Evolutionary conservation across 768 basidiomycete genomes (phyloP).

Genomic region (Hemileccinum rubropunctum): DNA sequence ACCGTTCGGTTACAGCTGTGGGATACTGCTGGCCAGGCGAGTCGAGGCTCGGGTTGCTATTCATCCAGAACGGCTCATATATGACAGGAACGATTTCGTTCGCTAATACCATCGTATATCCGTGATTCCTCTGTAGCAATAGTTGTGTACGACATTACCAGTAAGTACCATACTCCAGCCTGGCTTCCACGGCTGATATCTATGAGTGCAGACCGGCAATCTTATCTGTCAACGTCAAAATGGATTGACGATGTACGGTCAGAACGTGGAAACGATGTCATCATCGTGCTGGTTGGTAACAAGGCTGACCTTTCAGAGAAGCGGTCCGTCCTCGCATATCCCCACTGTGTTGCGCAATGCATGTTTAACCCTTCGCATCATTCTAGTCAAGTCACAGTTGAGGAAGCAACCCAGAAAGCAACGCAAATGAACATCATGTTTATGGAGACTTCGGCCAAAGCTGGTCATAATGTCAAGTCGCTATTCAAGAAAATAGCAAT

Average conservation of each 20-base stretch:
- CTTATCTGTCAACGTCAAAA: slow-evolving; percentile 97
- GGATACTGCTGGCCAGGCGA: slow-evolving; percentile 96
- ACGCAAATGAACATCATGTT: slow-evolving; percentile 94
- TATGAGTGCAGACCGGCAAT: slow-evolving; percentile 72
- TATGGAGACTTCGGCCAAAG: slow-evolving; percentile 99
- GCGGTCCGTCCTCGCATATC: slow-evolving; percentile 54
- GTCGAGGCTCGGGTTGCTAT: slow-evolving; percentile 11
- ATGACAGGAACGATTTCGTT: slow-evolving; percentile 89
- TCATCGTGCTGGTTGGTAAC: slow-evolving; percentile 97
- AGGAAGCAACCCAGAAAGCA: slow-evolving; percentile 91
- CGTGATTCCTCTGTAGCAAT: slow-evolving; percentile 98
- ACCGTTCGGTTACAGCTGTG: slow-evolving; percentile 97
- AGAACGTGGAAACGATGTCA: slow-evolving; percentile 96
- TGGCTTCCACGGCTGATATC: slow-evolving; percentile 3
- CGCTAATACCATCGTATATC: slow-evolving; percentile 97
- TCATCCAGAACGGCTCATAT: slow-evolving; percentile 1
- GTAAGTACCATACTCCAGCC: slow-evolving; percentile 45
- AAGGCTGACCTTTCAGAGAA: slow-evolving; percentile 99
- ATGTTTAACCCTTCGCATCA: slow-evolving; percentile 10
- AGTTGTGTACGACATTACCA: slow-evolving; percentile 98
- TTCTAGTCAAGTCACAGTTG: slow-evolving; percentile 93
- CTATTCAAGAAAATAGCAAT: slow-evolving; percentile 99
- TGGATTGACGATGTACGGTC: slow-evolving; percentile 99
- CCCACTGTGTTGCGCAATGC: background rate
- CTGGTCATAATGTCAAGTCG: slow-evolving; percentile 98